phyloP scores from a whole-genome alignment of 768 basidiomycete species.

The Leccinum boreale region DNA sequence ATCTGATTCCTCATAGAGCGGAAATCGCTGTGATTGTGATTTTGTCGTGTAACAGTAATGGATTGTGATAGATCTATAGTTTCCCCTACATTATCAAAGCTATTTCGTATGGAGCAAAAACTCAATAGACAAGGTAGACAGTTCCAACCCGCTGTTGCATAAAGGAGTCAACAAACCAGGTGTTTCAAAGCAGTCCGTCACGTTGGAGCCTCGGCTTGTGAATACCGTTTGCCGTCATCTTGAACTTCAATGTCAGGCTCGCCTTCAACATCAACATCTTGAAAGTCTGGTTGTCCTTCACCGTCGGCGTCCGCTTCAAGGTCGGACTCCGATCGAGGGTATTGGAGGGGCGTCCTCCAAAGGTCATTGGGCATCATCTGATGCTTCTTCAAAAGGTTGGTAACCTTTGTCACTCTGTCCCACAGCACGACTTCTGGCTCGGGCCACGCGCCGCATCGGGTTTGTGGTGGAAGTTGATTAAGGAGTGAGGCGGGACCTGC shows the following conservation, averaged over 20 bases:
- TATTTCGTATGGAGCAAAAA: no score
- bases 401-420: slow-evolving; percentile 52
- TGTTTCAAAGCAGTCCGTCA: no score
- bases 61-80: no score
- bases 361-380: slow-evolving; percentile 56
- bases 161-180: no score
- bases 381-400: slow-evolving; percentile 44
- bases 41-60: no score
- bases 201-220: no score
- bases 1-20: no score
- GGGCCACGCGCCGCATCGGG: slow-evolving; percentile 12
- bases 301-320: slow-evolving; percentile 34
- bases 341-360: slow-evolving; percentile 51
- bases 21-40: no score
- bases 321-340: slow-evolving; percentile 26
- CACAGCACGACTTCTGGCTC: slow-evolving; percentile 21
- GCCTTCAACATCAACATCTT: slow-evolving; percentile 29
- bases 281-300: slow-evolving; percentile 36
- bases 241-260: slow-evolving; percentile 40
- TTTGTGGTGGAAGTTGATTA: slow-evolving; percentile 10
- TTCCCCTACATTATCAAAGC: no score
- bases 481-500: slow-evolving; percentile 20
- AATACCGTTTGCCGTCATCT: slow-evolving; percentile 35
- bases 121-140: no score
- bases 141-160: no score